Conservation (phyloP, 306 rosid genomes). For the Psophocarpus tetragonolobus region DNA sequence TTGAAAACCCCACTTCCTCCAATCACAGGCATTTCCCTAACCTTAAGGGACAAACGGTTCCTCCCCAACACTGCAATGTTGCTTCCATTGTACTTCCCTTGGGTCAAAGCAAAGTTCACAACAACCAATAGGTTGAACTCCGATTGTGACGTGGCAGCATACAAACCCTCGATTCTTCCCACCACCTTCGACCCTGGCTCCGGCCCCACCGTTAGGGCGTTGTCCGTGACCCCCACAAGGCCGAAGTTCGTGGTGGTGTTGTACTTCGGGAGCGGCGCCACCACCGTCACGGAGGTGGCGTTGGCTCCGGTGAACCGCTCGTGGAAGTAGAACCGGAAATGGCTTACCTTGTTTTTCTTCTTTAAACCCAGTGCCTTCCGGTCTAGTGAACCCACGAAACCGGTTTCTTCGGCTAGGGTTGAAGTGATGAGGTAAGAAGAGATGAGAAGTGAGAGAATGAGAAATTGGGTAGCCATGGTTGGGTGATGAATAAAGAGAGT, state of each 20-base stretch:
- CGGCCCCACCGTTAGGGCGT: constrained; percentile 46
- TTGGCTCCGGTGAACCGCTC: constrained; percentile 42
- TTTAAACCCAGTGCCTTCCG: constrained; percentile 24
- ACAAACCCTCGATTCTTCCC: constrained; percentile 58
- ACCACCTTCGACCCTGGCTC: constrained; percentile 37
- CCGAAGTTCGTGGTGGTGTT: constrained; percentile 40
- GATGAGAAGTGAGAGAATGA: constrained; percentile 4
- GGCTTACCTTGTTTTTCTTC: constrained; percentile 50
- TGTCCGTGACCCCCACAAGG: constrained; percentile 19
- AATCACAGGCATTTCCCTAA: background rate
- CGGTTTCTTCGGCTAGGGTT: constrained; percentile 5
- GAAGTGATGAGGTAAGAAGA: background rate
- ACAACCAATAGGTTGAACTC: constrained; percentile 47
- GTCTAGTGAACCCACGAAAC: constrained; percentile 38
- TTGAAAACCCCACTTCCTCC: background rate
- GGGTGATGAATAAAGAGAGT: too few species aligned
- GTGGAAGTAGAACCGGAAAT: constrained; percentile 58
- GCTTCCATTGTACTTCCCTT: constrained; percentile 76
- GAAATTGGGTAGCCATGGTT: constrained; percentile 27
- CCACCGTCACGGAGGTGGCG: constrained; percentile 33
- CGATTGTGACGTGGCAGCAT: constrained; percentile 45
- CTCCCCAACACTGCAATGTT: constrained; percentile 29
- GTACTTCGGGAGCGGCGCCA: background rate
- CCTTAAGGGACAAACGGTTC: background rate
- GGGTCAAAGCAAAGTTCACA: constrained; percentile 54